phyloP scores from a whole-genome alignment of 2,329 filamentous ascomycete species.

The Colletotrichum coccodes region DNA sequence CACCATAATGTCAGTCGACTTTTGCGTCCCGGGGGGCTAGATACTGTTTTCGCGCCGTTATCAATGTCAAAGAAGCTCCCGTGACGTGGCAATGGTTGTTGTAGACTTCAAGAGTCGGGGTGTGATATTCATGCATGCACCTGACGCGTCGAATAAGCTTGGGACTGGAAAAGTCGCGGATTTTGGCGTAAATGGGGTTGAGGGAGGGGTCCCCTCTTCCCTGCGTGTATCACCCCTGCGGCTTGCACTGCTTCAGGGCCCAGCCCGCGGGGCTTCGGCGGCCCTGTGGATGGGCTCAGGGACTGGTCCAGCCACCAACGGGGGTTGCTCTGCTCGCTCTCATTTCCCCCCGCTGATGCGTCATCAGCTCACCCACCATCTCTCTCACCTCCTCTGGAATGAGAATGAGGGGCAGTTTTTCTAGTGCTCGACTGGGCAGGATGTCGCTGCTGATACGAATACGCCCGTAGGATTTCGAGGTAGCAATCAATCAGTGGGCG shows the following conservation, averaged over 20 bases:
- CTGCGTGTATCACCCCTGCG: background rate
- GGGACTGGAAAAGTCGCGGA: conserved; percentile 38
- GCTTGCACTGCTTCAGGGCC: conserved; percentile 1
- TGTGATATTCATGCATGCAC: conserved; percentile 22
- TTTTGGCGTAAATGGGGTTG: conserved; percentile 45
- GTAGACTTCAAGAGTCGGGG: conserved; percentile 10
- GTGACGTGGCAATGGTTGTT: conserved; percentile 9
- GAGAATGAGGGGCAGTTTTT: conserved; percentile 7
- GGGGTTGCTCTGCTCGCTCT: conserved; percentile 2
- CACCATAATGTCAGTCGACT: conserved; percentile 48
- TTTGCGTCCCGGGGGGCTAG: background rate
- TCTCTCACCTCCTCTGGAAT: background rate
- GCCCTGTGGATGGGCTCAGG: conserved; percentile 17
- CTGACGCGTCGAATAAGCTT: conserved; percentile 22
- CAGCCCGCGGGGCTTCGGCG: conserved; percentile 1
- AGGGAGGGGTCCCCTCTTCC: background rate
- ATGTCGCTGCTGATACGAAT: background rate
- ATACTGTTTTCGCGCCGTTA: background rate
- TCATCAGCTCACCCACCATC: background rate
- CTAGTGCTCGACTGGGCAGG: background rate
- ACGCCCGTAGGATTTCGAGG: too few species aligned
- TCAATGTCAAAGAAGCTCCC: background rate
- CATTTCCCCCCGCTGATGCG: background rate
- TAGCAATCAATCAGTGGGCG: background rate
- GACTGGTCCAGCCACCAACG: conserved; percentile 1